These are phyloP conservation scores for Hymenoscyphus fructigenus DNA, from an alignment of 2,329 filamentous ascomycete genomes.

Conservation along the genomic window DNA sequence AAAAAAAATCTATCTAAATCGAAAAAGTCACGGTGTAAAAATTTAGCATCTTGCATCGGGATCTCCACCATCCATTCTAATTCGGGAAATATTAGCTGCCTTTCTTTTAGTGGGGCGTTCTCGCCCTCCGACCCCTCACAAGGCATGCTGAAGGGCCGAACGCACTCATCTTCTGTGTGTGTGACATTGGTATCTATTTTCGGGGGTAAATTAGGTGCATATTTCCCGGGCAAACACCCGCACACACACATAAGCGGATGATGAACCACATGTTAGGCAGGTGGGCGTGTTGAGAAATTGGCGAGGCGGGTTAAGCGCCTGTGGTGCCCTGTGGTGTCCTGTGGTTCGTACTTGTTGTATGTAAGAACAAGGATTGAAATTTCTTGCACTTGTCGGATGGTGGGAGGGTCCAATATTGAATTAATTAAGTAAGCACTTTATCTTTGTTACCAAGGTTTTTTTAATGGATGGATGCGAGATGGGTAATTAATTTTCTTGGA, in stretches of 20 bases:
- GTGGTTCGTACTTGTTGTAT: background rate
- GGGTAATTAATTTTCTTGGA: background rate
- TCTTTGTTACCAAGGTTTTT: background rate
- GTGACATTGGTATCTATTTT: background rate
- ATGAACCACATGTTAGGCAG: no score
- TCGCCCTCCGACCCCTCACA: background rate
- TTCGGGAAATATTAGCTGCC: background rate
- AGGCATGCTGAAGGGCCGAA: background rate
- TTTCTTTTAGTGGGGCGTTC: background rate
- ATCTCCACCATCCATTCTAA: conserved; percentile 1
- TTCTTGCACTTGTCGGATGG: background rate
- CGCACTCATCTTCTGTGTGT: background rate
- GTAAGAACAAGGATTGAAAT: background rate
- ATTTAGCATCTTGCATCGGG: background rate
- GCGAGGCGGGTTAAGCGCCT: conserved; percentile 1
- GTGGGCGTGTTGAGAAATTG: background rate
- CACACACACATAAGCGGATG: no score
- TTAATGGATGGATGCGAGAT: background rate
- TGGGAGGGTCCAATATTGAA: background rate
- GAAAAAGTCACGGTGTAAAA: background rate
- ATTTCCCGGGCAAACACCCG: background rate
- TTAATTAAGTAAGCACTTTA: conserved; percentile 1
- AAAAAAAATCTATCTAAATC: background rate
- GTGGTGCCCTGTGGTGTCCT: background rate
- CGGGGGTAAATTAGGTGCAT: conserved; percentile 3